Evolutionary conservation across 2,329 filamentous ascomycete species (phyloP).

Genomic region (Cladosporium sp.): DNA sequence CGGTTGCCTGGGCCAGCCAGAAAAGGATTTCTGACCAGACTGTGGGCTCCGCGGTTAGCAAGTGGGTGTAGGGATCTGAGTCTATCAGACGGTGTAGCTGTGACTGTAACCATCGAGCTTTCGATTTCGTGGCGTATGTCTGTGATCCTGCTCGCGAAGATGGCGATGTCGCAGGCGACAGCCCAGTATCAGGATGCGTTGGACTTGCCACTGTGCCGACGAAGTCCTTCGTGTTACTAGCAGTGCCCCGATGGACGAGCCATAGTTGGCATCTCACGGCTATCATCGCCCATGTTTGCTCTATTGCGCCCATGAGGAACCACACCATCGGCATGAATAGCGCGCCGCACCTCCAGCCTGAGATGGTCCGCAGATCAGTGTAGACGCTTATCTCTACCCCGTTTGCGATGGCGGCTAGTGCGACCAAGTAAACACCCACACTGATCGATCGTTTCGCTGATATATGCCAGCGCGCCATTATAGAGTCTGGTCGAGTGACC

Average conservation of each 20-base stretch:
- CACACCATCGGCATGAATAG: slow-evolving; percentile 6
- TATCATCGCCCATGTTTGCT: neutral
- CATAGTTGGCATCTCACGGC: neutral
- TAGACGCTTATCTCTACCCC: neutral
- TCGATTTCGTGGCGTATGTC: neutral
- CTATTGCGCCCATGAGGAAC: neutral
- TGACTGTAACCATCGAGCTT: neutral
- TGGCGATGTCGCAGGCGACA: neutral
- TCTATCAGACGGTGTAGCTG: neutral
- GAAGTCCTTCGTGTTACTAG: neutral
- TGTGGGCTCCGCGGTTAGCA: neutral
- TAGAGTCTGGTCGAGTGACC: too few relatives aligned
- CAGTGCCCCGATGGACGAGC: neutral
- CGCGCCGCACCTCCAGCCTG: neutral
- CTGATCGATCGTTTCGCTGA: too few relatives aligned
- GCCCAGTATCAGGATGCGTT: too few relatives aligned
- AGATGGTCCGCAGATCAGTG: neutral
- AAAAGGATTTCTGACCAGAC: neutral
- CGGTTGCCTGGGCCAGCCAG: neutral
- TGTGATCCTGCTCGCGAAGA: neutral
- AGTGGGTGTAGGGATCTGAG: neutral
- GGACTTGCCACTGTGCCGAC: too few relatives aligned
- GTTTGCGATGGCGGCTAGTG: neutral
- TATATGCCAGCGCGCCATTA: neutral
- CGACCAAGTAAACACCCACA: neutral